Percentiles rank a stretch among this genome's conserved stretches.
These are phyloP conservation scores for Dothideomycetes sp. DNA, from an alignment of 2,329 filamentous ascomycete species.

Conservation along the genomic window DNA sequence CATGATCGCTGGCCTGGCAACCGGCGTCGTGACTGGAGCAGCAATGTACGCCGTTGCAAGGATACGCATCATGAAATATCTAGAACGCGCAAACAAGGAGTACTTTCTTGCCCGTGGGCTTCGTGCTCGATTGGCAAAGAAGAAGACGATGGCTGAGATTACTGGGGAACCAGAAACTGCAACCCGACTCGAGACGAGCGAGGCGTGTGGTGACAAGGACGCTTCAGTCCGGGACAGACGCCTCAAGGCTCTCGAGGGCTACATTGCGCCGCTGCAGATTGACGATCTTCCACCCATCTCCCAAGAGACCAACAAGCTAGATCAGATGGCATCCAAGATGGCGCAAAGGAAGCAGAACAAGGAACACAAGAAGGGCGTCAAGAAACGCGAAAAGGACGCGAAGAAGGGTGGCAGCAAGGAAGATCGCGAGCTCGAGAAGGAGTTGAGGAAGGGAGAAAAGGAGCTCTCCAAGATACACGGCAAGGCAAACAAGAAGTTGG, in stretches of 20 bases:
- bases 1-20: background rate
- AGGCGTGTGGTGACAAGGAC: too few species aligned
- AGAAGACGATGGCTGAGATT: background rate
- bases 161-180: background rate
- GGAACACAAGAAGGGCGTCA: background rate
- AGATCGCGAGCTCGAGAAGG: background rate
- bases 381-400: background rate
- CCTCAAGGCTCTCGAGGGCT: background rate
- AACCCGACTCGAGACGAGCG: background rate
- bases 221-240: background rate
- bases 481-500: background rate
- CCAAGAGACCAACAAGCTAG: background rate
- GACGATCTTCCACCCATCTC: background rate
- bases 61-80: background rate
- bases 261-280: background rate
- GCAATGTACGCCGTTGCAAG: background rate
- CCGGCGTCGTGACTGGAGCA: background rate
- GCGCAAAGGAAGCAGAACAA: background rate
- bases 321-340: background rate
- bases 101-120: background rate
- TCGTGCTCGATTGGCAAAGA: background rate
- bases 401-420: too few species aligned
- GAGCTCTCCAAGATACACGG: background rate
- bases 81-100: background rate
- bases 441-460: background rate